phyloP scores from a whole-genome alignment of 768 basidiomycete genomes.

The Mycena alexandri region DNA sequence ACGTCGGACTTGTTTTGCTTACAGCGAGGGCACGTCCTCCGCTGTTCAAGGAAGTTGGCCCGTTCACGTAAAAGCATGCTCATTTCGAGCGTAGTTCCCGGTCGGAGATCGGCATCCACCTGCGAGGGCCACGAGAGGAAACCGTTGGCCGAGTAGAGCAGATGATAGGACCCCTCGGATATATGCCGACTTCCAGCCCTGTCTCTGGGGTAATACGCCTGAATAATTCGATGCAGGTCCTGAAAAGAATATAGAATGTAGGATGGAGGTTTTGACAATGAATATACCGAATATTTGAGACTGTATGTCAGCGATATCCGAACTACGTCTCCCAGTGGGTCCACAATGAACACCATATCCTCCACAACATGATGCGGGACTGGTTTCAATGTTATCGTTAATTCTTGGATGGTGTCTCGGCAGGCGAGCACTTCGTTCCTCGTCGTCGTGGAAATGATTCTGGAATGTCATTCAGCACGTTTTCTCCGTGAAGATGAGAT shows the following conservation, averaged over 20 bases:
- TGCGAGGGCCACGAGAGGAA: not conserved
- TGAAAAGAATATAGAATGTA: too few relatives aligned
- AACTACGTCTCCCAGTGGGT: constrained; percentile 15
- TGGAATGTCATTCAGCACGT: not conserved
- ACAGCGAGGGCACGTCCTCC: constrained; percentile 18
- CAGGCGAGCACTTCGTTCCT: constrained; percentile 13
- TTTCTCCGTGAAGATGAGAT: not conserved
- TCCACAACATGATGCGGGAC: constrained; percentile 14
- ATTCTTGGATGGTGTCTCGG: constrained; percentile 9
- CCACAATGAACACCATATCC: constrained; percentile 18
- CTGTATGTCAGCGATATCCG: constrained; percentile 17
- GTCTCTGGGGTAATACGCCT: constrained; percentile 13
- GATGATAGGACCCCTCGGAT: not conserved
- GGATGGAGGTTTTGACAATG: not conserved
- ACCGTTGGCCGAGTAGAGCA: not conserved
- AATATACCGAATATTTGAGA: constrained; percentile 10
- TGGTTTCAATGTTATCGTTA: constrained; percentile 6
- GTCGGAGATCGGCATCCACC: not conserved
- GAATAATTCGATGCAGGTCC: constrained; percentile 17
- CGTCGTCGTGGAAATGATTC: constrained; percentile 19
- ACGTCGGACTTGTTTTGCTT: constrained; percentile 3
- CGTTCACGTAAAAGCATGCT: constrained; percentile 15
- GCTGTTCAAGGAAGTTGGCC: constrained; percentile 11
- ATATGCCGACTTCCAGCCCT: constrained; percentile 20
- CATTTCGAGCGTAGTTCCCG: constrained; percentile 23